Evolutionary conservation across 208 protist genomes (phyloP).

Genomic region (Trypanosoma grayi): DNA sequence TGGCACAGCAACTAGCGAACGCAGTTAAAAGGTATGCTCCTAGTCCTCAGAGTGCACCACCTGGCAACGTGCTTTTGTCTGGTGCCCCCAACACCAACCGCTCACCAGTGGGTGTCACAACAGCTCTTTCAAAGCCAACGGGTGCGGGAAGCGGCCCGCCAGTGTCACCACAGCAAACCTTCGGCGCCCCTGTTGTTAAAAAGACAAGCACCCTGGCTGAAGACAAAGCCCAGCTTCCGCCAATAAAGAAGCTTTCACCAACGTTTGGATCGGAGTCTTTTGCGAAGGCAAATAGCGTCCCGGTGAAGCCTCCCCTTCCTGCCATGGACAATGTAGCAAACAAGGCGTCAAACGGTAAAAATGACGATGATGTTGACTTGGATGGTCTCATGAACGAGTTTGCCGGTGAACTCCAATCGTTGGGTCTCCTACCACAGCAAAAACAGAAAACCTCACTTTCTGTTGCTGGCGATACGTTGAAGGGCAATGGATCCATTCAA

Average conservation of each 20-base stretch:
- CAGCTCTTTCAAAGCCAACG: slow-evolving; percentile 11
- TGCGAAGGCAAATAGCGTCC: background rate
- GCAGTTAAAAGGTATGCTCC: slow-evolving; percentile 30
- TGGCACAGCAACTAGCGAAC: slow-evolving; percentile 46
- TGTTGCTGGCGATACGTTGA: background rate
- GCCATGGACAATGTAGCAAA: background rate
- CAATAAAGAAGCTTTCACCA: background rate
- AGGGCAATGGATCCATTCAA: background rate
- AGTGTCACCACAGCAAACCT: slow-evolving; percentile 14
- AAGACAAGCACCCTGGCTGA: too few species aligned
- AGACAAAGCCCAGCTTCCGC: too few species aligned
- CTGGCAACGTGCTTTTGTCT: slow-evolving; percentile 15
- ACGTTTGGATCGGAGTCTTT: background rate
- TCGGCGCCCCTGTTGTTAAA: too few species aligned
- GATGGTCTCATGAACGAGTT: slow-evolving; percentile 78
- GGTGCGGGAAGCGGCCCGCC: background rate
- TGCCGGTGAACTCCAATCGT: slow-evolving; percentile 53
- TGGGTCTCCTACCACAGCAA: slow-evolving; percentile 41
- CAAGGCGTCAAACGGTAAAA: background rate
- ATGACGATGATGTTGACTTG: slow-evolving; percentile 44
- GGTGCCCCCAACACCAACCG: background rate
- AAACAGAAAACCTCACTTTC: slow-evolving; percentile 5
- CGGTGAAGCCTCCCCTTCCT: background rate
- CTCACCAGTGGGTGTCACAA: slow-evolving; percentile 7
- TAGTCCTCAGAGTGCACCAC: slow-evolving; percentile 51